Evolutionary conservation across 495 filamentous ascomycete genomes (phyloP), one percentile per base, ranked within the genome.

Genomic region (Trichocladium antarcticum): DNA sequence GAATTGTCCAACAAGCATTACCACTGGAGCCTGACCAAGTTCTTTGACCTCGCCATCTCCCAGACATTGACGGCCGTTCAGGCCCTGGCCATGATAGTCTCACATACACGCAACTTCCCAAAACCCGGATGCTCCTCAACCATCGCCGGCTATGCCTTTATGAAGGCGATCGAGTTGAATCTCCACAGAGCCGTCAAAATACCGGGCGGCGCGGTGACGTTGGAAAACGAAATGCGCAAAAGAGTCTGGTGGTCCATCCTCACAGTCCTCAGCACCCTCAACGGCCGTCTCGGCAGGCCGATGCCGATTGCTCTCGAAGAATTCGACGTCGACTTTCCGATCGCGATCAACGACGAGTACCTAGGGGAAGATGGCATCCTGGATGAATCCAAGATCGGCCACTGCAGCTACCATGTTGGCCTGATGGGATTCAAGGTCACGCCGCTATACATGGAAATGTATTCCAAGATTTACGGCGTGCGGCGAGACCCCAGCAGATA

Each of bases 191-290:
- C 81, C 9, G 71, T 73, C 22, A 84, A 80, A 51, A 75, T 71
- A 1, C 65, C 75, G 0, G 69, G 71, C n/a, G 67, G 70, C 8
- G 61, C 55, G n/a, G 72, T 72, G 1, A 80, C 74, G 45, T 56
- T 81, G 4, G 82, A 85, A 31, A 74, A 83, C 50, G 85, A 90
- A 58, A 71, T 87, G 53, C 72, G 85, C 20, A 89, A 89, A 66
- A 73, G 86, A 20, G 72, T 82, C 5, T 90, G 85, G 70, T 90
- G 83, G 83, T 68, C 73, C 10, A 68, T 87, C 38, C 59, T 85
- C 16, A 66, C 71, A 20, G 71, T 87, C 14, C 69, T 79, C 41
- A 70, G 83, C 20, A 76, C 75, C 8, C 64, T 89, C 22, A 81
- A 81, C 55, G 82, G 83, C 28, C 84, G 82, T 45, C 71, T 89